Conservation (phyloP, 2,329 filamentous ascomycete genomes). For the Colletotrichum nymphaeae region DNA sequence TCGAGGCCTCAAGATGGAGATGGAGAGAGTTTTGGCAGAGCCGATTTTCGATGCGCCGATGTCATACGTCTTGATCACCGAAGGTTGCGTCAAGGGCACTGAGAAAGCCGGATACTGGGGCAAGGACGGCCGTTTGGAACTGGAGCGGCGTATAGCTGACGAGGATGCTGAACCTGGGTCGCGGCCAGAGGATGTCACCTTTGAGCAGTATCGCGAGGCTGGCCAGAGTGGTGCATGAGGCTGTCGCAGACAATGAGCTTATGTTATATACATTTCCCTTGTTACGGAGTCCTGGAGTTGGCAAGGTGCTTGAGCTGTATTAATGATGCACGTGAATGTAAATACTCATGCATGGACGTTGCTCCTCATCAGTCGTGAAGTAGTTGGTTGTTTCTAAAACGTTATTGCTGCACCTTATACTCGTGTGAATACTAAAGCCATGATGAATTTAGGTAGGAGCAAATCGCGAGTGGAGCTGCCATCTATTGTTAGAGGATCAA, state of each 20-base stretch:
- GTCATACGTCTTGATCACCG: constrained; percentile 79
- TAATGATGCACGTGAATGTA: background rate
- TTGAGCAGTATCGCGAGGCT: constrained; percentile 58
- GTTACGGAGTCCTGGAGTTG: constrained; percentile 7
- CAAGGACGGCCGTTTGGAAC: constrained; percentile 76
- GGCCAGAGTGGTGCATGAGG: constrained; percentile 59
- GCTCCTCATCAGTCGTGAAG: no score
- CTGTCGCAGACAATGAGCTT: background rate
- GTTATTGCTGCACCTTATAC: no score
- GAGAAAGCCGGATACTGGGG: constrained; percentile 73
- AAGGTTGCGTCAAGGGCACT: constrained; percentile 72
- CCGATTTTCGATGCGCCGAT: constrained; percentile 86
- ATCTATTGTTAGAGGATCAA: background rate
- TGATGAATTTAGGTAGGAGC: no score
- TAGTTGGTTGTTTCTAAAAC: no score
- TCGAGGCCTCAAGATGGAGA: constrained; percentile 81
- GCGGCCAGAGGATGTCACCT: constrained; percentile 39
- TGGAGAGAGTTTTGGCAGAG: constrained; percentile 82
- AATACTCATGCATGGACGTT: background rate
- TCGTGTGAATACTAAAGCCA: no score
- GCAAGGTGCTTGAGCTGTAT: background rate
- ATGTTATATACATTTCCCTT: background rate
- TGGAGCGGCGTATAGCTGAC: constrained; percentile 75
- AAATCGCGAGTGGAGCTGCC: background rate
- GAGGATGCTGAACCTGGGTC: constrained; percentile 58